phyloP scores from a whole-genome alignment of 2,329 filamentous ascomycete species.

The Fusarium sp. region DNA sequence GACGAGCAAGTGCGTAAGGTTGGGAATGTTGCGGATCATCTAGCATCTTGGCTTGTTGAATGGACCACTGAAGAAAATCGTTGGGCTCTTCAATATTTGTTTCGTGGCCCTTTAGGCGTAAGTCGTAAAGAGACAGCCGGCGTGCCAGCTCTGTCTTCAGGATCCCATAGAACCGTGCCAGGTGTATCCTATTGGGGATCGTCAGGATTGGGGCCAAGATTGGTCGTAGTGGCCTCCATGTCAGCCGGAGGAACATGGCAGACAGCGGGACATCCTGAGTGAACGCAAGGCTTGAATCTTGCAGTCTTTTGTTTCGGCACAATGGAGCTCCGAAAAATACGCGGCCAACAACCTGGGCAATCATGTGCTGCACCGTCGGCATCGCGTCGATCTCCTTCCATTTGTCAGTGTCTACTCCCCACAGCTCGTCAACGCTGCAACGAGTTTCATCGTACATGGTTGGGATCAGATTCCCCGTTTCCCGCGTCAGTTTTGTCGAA shows the following conservation, averaged over 20 bases:
- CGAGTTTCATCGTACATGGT: neutral
- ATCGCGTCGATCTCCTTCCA: neutral
- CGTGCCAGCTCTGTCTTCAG: neutral
- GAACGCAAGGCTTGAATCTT: neutral
- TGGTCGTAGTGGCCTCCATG: neutral
- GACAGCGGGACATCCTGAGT: neutral
- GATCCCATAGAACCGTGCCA: neutral
- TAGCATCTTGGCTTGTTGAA: neutral
- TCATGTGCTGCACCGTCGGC: neutral
- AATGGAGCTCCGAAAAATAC: constrained; percentile 1
- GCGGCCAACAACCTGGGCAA: neutral
- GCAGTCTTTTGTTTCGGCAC: neutral
- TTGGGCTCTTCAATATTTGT: neutral
- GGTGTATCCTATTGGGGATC: neutral
- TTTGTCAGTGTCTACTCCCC: neutral
- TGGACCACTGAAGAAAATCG: neutral
- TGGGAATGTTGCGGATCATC: neutral
- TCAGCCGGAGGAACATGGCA: neutral
- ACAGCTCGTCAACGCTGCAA: neutral
- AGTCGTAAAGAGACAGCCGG: neutral
- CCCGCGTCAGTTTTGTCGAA: neutral
- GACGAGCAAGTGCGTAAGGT: neutral
- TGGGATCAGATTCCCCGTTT: neutral
- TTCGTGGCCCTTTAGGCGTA: neutral
- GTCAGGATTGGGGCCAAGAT: neutral